phyloP scores from a whole-genome alignment of 179 eudicot genomes.

The Spergularia azorica region DNA sequence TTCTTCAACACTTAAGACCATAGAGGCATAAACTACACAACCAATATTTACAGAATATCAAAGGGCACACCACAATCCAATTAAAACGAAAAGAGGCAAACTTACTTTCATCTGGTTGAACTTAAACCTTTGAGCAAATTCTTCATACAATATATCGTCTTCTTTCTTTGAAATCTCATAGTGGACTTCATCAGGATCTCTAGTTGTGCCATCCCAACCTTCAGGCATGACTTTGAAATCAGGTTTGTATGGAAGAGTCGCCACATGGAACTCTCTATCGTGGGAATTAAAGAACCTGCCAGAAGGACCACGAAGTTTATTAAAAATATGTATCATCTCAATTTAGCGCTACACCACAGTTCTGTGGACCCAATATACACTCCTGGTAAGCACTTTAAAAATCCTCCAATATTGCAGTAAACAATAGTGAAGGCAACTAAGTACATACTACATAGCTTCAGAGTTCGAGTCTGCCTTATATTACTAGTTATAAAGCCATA shows the following conservation, averaged over 20 bases:
- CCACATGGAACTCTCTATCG: conserved; percentile 92
- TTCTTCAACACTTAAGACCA: not conserved
- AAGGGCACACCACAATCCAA: not conserved
- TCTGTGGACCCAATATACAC: not conserved
- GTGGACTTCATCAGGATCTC: conserved; percentile 95
- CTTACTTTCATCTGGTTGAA: conserved; percentile 89
- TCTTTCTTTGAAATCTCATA: conserved; percentile 94
- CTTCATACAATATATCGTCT: conserved; percentile 75
- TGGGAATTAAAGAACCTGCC: conserved; percentile 77
- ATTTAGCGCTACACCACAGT: not conserved
- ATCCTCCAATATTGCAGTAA: not conserved
- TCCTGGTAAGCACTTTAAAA: not conserved
- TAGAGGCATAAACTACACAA: no score
- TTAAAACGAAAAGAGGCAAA: not conserved
- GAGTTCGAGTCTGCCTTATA: not conserved
- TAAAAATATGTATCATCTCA: not conserved
- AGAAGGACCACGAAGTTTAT: conserved; percentile 4
- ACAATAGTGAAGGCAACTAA: not conserved
- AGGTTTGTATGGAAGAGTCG: conserved; percentile 90
- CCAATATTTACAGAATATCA: no score
- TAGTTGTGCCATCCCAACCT: conserved; percentile 96
- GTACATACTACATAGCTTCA: not conserved
- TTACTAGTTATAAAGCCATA: not conserved
- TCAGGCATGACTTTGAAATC: conserved; percentile 99
- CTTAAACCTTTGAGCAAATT: conserved; percentile 77